Evolutionary conservation across 495 filamentous ascomycete genomes (phyloP).

Genomic region (Talaromyces liani): DNA sequence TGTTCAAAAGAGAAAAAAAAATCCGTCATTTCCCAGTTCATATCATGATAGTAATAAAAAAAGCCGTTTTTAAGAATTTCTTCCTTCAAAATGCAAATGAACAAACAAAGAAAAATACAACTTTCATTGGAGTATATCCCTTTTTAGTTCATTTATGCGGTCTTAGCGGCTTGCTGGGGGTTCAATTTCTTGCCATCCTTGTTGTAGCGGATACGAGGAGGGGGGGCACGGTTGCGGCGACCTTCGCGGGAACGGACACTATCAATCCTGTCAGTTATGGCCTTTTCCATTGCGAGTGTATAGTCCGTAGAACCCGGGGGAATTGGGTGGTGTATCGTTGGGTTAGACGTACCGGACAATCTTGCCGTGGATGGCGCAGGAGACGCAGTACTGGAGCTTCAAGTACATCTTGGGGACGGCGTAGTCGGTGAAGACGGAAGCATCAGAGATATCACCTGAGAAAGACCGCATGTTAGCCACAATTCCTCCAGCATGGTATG

Average conservation of each 20-base stretch:
- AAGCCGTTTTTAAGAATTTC: constrained; percentile 5
- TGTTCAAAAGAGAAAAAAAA: neutral
- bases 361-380: constrained; percentile 99
- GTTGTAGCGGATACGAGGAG: constrained; percentile 96
- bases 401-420: constrained; percentile 99
- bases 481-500: neutral
- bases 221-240: constrained; percentile 97
- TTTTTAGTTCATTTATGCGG: constrained; percentile 37
- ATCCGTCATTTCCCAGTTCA: neutral
- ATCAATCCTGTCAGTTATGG: constrained; percentile 21
- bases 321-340: neutral
- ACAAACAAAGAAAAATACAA: neutral
- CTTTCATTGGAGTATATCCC: neutral
- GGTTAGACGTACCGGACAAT: constrained; percentile 82
- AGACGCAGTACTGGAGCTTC: constrained; percentile 99
- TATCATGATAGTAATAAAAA: constrained; percentile 19
- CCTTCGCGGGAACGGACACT: constrained; percentile 97
- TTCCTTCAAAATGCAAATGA: neutral
- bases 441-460: constrained; percentile 98
- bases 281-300: neutral
- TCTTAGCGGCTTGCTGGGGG: constrained; percentile 75
- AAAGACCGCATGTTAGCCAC: constrained; percentile 1
- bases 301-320: no score
- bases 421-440: constrained; percentile 98
- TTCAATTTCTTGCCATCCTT: constrained; percentile 99